Conservation (phyloP, 257 asterid genomes). For the Osmanthus fragrans region DNA sequence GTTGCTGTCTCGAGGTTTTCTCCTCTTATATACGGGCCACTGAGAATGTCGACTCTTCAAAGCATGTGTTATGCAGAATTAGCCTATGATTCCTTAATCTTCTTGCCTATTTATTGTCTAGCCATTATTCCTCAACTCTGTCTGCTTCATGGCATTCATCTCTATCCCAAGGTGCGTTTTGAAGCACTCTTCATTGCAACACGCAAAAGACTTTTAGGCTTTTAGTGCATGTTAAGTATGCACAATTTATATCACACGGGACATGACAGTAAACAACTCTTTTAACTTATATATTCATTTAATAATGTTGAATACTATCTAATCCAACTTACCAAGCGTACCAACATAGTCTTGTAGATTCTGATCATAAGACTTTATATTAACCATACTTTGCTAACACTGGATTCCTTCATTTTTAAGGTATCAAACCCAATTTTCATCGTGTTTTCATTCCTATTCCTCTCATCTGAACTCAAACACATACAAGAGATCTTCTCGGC, state of each 20-base stretch:
- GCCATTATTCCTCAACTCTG: conserved; percentile 46
- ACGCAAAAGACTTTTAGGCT: background rate
- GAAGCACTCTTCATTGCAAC: background rate
- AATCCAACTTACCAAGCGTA: background rate
- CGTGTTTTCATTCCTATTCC: conserved; percentile 41
- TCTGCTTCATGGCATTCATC: conserved; percentile 35
- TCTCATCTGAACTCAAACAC: conserved; percentile 51
- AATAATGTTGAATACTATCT: background rate
- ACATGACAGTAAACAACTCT: background rate
- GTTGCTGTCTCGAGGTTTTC: conserved; percentile 34
- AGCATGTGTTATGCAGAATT: conserved; percentile 43
- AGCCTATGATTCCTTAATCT: conserved; percentile 24
- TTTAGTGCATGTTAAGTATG: conserved; percentile 18
- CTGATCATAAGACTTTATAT: conserved; percentile 9
- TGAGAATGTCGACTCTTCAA: conserved; percentile 38
- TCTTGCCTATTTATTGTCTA: conserved; percentile 32
- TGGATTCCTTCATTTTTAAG: conserved; percentile 29
- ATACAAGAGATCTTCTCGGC: conserved; percentile 45
- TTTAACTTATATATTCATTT: background rate
- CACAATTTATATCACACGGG: background rate
- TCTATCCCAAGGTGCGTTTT: conserved; percentile 54
- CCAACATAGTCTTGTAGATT: conserved; percentile 6
- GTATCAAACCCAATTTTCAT: conserved; percentile 51
- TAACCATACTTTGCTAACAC: conserved; percentile 27
- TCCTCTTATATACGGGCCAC: conserved; percentile 46